Evolutionary conservation across 768 basidiomycete species (phyloP).

Genomic region (Tulasnella sp.): DNA sequence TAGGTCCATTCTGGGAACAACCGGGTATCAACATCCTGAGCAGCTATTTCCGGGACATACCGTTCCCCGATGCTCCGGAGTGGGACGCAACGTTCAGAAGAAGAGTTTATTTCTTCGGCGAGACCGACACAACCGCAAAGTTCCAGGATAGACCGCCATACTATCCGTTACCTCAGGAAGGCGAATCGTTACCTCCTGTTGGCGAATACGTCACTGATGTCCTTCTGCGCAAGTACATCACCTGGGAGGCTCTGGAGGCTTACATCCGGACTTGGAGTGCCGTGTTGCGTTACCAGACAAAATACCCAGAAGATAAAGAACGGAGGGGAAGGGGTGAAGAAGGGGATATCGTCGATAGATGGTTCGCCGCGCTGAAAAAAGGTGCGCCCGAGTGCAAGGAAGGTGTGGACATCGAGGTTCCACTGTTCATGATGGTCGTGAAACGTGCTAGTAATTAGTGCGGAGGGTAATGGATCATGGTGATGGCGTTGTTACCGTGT

Average conservation of each 20-base stretch:
- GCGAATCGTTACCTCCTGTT: not conserved
- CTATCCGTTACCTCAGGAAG: not conserved
- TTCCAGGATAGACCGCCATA: not conserved
- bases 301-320: constrained; percentile 42
- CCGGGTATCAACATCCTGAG: constrained; percentile 70
- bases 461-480: not conserved
- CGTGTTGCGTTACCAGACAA: constrained; percentile 52
- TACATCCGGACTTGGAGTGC: constrained; percentile 65
- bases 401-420: constrained; percentile 25
- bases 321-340: not conserved
- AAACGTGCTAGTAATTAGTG: constrained; percentile 16
- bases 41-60: constrained; percentile 53
- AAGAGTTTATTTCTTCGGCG: constrained; percentile 25
- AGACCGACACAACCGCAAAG: constrained; percentile 25
- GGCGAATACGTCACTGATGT: constrained; percentile 21
- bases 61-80: constrained; percentile 21
- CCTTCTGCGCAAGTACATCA: constrained; percentile 45
- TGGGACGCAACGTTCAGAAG: constrained; percentile 21
- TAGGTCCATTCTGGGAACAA: constrained; percentile 68
- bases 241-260: constrained; percentile 50
- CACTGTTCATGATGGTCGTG: constrained; percentile 26
- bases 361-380: constrained; percentile 12
- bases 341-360: constrained; percentile 22
- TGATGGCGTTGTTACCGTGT: no score
- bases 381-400: constrained; percentile 14